Evolutionary conservation across 768 basidiomycete species (phyloP).

Genomic region (Mrakia hoshinonis): DNA sequence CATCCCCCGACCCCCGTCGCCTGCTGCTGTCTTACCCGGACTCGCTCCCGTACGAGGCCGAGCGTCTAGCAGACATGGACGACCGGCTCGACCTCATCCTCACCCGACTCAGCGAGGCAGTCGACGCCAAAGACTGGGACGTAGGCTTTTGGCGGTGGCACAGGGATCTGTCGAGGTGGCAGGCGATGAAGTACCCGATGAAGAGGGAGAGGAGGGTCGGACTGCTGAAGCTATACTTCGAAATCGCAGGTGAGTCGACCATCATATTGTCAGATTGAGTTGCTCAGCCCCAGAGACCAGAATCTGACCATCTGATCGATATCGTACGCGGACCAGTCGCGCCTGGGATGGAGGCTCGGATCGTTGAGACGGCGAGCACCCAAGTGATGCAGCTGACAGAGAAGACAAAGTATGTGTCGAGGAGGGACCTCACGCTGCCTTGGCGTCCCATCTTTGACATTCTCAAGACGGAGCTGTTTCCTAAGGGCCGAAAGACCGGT

Average conservation of each 20-base stretch:
- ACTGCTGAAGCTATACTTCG: conserved; percentile 69
- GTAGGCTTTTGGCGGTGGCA: conserved; percentile 70
- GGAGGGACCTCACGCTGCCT: conserved; percentile 63
- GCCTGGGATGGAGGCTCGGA: conserved; percentile 63
- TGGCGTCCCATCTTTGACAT: conserved; percentile 72
- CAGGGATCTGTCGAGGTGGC: conserved; percentile 31
- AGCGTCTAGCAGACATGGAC: conserved; percentile 66
- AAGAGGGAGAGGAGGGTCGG: conserved; percentile 66
- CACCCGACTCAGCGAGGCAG: conserved; percentile 57
- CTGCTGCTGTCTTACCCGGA: conserved; percentile 9
- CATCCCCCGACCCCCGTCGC: conserved; percentile 1
- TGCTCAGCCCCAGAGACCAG: neutral
- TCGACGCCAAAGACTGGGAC: conserved; percentile 73
- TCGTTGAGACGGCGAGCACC: conserved; percentile 60
- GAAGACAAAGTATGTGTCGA: conserved; percentile 57
- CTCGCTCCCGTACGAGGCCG: conserved; percentile 62
- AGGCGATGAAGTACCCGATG: conserved; percentile 55
- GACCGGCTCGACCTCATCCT: conserved; percentile 65
- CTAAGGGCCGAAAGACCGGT: conserved; percentile 46
- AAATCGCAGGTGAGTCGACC: conserved; percentile 47
- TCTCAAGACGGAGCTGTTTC: conserved; percentile 56
- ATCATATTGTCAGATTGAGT: neutral
- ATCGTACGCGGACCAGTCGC: conserved; percentile 14
- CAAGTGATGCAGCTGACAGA: conserved; percentile 44
- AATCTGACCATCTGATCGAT: neutral